Base-by-base conservation (phyloP, 2,329 filamentous ascomycete species). In the Teratosphaeria pseudoeucalypti region DNA sequence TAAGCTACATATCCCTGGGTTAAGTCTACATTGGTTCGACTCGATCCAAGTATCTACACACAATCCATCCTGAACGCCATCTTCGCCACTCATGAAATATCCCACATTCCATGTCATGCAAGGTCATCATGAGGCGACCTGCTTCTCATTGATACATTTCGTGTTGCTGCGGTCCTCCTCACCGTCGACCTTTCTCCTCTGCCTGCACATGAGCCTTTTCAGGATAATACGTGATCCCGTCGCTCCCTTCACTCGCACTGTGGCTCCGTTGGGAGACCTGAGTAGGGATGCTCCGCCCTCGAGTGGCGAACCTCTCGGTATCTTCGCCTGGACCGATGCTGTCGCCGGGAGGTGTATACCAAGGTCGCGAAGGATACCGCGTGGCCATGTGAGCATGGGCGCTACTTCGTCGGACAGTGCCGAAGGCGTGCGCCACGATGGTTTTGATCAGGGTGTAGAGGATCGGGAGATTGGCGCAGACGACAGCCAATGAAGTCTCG, bases 381-480 rank as follows among this genome's bases (percentile, higher is more conserved):
- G 53, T 23, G 7, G 27, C 19, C 1, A 12, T 32, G 4, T 54
- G 16, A 27, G 53, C 27, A 32, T n/a, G 16, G 19, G 53, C 27
- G 16, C 34, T 54, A 23, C 9, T 54, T 23, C 27, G 27, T 9
- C 53, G 12, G 16, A 56, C 32, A 32, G 55, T 32, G 9, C 27
- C 52, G 12, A 54, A 23, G 19, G 32, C 52, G 2, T n/a, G 14
- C 6, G 52, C 27, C 52, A 54, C 52, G 27, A 34, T 27, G 6
- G 27, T 14, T 32, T 54, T 54, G 23, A 54, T 32, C 19, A 54
- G 52, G 7, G 32, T 34, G 52, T 54, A 54, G 52, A 54, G 27
- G n/a, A 56, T 16, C 16, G 55, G 55, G 14, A 56, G 55, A 47
- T 56, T 56, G 16, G 32, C 55, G 23, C 55, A 56, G n/a, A 47